Evolutionary conservation across 164 flowering plant genomes (phyloP).

Genomic region (Chimonanthus praecox): DNA sequence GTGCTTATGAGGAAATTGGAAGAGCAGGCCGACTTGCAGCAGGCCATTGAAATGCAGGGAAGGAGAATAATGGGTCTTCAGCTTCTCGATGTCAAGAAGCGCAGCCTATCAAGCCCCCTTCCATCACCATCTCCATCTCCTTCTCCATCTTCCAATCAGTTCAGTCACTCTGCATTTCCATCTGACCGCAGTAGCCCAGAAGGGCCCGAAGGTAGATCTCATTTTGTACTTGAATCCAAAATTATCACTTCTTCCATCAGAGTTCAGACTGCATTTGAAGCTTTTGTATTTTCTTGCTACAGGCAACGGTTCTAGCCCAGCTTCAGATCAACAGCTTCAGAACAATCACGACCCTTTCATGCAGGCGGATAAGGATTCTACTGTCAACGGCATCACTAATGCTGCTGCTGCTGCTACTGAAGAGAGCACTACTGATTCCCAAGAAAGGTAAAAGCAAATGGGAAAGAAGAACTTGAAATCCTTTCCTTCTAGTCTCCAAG

Average conservation of each 20-base stretch:
- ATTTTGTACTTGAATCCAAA: neutral
- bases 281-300: constrained; percentile 5
- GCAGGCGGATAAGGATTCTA: constrained; percentile 11
- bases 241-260: neutral
- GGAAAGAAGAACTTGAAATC: neutral
- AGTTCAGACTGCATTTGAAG: neutral
- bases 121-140: constrained; percentile 1
- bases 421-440: constrained; percentile 30
- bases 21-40: constrained; percentile 74
- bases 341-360: neutral
- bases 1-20: constrained; percentile 65
- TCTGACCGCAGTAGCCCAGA: constrained; percentile 31
- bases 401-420: constrained; percentile 9
- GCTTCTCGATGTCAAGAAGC: constrained; percentile 58
- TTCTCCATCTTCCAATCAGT: constrained; percentile 3
- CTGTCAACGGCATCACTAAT: constrained; percentile 5
- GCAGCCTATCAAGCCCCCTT: constrained; percentile 2
- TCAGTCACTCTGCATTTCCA: constrained; percentile 22
- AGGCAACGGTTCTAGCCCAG: constrained; percentile 25
- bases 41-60: constrained; percentile 77
- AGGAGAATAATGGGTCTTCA: constrained; percentile 75
- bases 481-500: neutral
- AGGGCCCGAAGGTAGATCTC: constrained; percentile 36
- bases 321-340: constrained; percentile 18
- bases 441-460: constrained; percentile 37